Conservation (phyloP, 2,329 filamentous ascomycete species). For the Fusarium irregulare region DNA sequence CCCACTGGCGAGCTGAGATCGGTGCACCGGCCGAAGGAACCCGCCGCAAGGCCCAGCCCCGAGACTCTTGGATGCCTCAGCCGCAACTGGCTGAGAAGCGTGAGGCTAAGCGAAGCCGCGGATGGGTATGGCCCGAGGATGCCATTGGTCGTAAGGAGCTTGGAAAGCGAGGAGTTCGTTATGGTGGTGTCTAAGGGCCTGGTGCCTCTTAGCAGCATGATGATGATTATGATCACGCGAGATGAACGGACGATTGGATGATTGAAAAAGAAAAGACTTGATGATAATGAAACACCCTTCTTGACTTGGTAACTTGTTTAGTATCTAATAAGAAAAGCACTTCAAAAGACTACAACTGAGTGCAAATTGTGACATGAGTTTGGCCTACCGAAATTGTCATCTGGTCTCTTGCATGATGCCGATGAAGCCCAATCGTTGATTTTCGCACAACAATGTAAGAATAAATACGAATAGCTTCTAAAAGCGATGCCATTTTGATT, state of each 20-base stretch:
- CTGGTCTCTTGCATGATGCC: neutral
- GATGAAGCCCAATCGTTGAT: neutral
- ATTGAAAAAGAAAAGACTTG: slow-evolving; percentile 28
- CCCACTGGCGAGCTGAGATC: slow-evolving; percentile 76
- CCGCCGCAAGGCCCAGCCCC: slow-evolving; percentile 73
- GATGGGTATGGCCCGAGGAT: slow-evolving; percentile 83
- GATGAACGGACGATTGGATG: slow-evolving; percentile 28
- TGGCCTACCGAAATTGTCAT: neutral
- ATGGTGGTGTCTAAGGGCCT: slow-evolving; percentile 53
- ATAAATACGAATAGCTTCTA: no score
- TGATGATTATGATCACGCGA: slow-evolving; percentile 19
- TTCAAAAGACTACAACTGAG: neutral
- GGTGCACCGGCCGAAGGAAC: slow-evolving; percentile 80
- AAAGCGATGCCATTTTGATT: neutral
- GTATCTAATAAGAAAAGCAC: slow-evolving; percentile 28
- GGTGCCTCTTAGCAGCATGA: slow-evolving; percentile 21
- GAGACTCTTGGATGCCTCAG: slow-evolving; percentile 81
- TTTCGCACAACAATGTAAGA: neutral
- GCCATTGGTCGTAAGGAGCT: slow-evolving; percentile 77
- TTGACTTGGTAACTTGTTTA: slow-evolving; percentile 25
- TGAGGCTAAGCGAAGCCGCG: slow-evolving; percentile 77
- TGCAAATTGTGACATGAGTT: neutral
- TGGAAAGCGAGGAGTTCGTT: slow-evolving; percentile 72
- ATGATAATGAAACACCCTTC: slow-evolving; percentile 28
- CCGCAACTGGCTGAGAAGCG: slow-evolving; percentile 79